Conservation (phyloP, 441 rosid species). For the Gossypium davidsonii region DNA sequence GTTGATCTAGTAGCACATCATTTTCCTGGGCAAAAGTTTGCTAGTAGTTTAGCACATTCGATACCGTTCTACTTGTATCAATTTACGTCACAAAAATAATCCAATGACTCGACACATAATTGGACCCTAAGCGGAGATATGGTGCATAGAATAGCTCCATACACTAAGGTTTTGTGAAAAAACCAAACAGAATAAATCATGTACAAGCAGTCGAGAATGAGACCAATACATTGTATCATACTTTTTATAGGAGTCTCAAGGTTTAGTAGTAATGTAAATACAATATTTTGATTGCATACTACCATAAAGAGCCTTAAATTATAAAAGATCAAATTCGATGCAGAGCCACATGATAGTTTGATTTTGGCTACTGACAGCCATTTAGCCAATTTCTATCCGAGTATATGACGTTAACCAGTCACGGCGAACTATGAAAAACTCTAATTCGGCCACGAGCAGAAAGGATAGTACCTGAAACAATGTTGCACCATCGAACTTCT, state of each 20-base stretch:
- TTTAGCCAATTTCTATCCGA: background rate
- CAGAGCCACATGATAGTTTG: background rate
- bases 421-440: background rate
- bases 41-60: background rate
- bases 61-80: background rate
- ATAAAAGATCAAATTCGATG: background rate
- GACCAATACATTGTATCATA: background rate
- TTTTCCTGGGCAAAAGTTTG: slow-evolving; percentile 20
- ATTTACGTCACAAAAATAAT: background rate
- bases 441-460: background rate
- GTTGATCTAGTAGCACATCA: slow-evolving; percentile 19
- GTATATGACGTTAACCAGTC: background rate
- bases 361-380: background rate
- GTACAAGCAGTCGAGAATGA: background rate
- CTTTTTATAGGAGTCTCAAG: background rate
- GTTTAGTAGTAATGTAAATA: background rate
- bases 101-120: background rate
- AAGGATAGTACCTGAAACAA: slow-evolving; percentile 39
- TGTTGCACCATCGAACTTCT: slow-evolving; percentile 32
- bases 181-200: background rate
- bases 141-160: background rate
- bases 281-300: background rate
- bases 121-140: background rate
- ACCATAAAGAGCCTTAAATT: background rate
- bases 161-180: background rate